These are phyloP conservation scores for Suillus tomentosus DNA, from an alignment of 768 basidiomycete species.

Conservation along the genomic window DNA sequence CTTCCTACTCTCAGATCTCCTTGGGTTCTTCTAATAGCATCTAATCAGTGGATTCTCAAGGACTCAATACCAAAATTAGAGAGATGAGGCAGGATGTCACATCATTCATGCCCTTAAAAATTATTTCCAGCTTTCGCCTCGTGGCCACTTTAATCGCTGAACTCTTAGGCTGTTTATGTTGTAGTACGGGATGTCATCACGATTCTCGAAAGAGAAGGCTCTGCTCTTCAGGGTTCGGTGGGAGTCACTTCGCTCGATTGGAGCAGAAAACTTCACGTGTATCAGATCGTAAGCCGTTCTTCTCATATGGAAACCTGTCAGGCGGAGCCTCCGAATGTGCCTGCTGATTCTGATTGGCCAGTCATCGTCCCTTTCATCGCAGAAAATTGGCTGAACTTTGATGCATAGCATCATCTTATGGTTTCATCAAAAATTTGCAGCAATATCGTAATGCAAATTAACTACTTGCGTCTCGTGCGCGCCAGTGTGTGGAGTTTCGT, in stretches of 20 bases:
- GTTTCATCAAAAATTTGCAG: background rate
- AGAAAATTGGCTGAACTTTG: background rate
- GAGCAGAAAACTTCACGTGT: background rate
- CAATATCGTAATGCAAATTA: background rate
- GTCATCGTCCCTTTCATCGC: background rate
- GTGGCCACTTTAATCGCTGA: background rate
- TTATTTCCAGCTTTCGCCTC: background rate
- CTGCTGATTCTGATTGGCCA: too few species aligned
- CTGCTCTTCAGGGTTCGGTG: background rate
- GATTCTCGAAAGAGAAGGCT: slow-evolving; percentile 3
- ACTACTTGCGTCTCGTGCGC: background rate
- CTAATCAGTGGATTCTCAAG: background rate
- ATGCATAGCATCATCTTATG: background rate
- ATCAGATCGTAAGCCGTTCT: background rate
- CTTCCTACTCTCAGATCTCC: background rate
- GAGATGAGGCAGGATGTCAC: background rate
- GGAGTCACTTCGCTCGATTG: background rate
- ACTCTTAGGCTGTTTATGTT: background rate
- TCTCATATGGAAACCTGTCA: background rate
- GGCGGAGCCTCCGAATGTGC: background rate
- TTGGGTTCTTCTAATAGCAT: background rate
- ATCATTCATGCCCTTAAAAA: background rate
- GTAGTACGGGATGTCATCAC: background rate
- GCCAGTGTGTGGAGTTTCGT: background rate
- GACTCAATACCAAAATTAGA: background rate